These are phyloP conservation scores for Drosera capensis DNA, from an alignment of 148 eudicot genomes.

Conservation along the genomic window DNA sequence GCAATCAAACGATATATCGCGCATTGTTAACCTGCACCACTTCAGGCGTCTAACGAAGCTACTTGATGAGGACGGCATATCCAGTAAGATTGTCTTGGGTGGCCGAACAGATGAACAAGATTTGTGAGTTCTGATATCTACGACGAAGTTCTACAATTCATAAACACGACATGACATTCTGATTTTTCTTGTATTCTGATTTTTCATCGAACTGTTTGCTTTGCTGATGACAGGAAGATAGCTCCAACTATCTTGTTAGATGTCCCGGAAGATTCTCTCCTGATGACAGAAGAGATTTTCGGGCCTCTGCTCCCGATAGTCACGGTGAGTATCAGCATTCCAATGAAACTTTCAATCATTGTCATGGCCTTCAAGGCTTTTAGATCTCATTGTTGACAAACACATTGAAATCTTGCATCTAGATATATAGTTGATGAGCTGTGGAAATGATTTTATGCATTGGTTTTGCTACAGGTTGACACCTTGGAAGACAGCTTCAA, in stretches of 20 bases:
- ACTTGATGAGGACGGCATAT: background rate
- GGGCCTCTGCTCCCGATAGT: slow-evolving; percentile 68
- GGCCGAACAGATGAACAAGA: background rate
- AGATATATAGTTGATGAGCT: too few relatives aligned
- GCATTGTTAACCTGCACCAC: slow-evolving; percentile 32
- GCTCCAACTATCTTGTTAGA: slow-evolving; percentile 57
- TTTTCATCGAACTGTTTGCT: too few relatives aligned
- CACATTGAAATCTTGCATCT: background rate
- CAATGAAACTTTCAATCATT: background rate
- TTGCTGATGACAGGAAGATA: slow-evolving; percentile 43
- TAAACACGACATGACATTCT: too few relatives aligned
- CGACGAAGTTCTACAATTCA: too few relatives aligned
- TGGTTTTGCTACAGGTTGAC: slow-evolving; percentile 26
- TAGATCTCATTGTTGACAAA: too few relatives aligned
- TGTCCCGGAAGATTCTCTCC: slow-evolving; percentile 29
- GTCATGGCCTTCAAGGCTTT: background rate
- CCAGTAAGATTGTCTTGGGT: background rate
- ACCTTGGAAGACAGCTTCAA: slow-evolving; percentile 35
- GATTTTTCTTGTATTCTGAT: too few relatives aligned
- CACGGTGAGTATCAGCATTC: slow-evolving; percentile 53
- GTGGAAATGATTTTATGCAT: background rate
- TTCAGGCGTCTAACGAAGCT: too few relatives aligned
- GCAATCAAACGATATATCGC: slow-evolving; percentile 38
- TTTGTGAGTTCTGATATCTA: background rate
- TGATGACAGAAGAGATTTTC: slow-evolving; percentile 69